A percentile compares a stretch with the other conserved stretches of the same genome.
phyloP scores from a whole-genome alignment of 2,329 filamentous ascomycete genomes.

The Claviceps monticola region DNA sequence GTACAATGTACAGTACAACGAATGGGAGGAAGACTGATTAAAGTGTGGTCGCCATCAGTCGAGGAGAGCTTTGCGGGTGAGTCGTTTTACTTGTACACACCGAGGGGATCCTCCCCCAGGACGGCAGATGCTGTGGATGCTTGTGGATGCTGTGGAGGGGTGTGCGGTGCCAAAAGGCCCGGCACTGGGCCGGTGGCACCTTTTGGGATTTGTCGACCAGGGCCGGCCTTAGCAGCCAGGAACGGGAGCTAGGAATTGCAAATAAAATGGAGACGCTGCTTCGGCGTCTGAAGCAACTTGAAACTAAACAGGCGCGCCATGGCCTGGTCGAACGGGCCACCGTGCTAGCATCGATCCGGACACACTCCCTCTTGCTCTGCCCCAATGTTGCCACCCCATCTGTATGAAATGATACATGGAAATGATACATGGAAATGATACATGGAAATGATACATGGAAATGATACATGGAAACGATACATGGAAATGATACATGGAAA shows the following conservation, averaged over 20 bases:
- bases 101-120: conserved; percentile 19
- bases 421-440: too few relatives aligned
- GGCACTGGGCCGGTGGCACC: conserved; percentile 30
- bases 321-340: conserved; percentile 1
- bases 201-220: conserved; percentile 13
- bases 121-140: conserved; percentile 27
- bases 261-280: not conserved
- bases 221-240: conserved; percentile 24
- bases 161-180: conserved; percentile 32
- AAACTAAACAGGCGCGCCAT: conserved; percentile 4
- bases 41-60: conserved; percentile 5
- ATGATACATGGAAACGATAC: too few relatives aligned
- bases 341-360: conserved; percentile 7
- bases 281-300: conserved; percentile 3
- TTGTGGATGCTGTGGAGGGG: conserved; percentile 22
- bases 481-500: too few relatives aligned
- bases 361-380: not conserved
- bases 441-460: too few relatives aligned
- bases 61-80: conserved; percentile 26
- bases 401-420: not conserved
- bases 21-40: not conserved
- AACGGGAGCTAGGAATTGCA: conserved; percentile 20
- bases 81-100: conserved; percentile 30
- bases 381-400: not conserved
- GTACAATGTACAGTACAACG: too few relatives aligned